Evolutionary conservation across 2,329 filamentous ascomycete genomes (phyloP), one percentile per base, ranked within the genome.

Genomic region (Endothia cerciana): DNA sequence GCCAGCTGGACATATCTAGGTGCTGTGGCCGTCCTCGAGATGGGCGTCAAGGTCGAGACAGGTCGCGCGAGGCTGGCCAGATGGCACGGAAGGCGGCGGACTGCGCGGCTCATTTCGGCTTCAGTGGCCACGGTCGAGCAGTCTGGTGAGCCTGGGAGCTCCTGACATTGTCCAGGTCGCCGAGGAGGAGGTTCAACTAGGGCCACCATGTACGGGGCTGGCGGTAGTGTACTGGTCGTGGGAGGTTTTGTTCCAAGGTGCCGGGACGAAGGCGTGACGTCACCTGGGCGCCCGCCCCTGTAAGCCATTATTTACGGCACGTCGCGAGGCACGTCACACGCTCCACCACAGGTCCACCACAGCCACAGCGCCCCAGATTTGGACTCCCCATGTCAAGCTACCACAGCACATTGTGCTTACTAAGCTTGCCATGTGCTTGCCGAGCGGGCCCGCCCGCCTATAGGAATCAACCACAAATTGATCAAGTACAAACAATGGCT

Each of bases 61-160:
- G 66, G 53, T 15, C 49, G 22, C 30, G 66, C 60, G 15, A 71
- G 64, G 64, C 63, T 67, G 64, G 65, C 67, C 64, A 71, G 47
- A 47, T 65, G 70, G 65, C 65, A 63, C 45, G 68, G 69, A 33
- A 71, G 59, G 57, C 67, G 67, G 51, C 65, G 68, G 57, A 71
- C 65, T 62, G 70, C 64, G 64, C 67, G 68, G 67, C 65, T 71
- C 70, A 71, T 71, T 4, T 58, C 63, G 68, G 63, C n/a, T 60
- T 58, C 30, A 38, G 30, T 56, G 56, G 53, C 66, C 57, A 36
- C 41, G 28, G 2, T 57, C 4, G 36, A 64, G 33, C 28, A 49
- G 63, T 51, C 49, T 10, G 25, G 7, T 7, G 15, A 47, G 51
- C 56, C 43, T 53, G 36, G 8, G 10, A 45, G 36, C 33, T 10